Evolutionary conservation across 169 alveolate species (phyloP).

Genomic region (Plasmodium blacklocki): DNA sequence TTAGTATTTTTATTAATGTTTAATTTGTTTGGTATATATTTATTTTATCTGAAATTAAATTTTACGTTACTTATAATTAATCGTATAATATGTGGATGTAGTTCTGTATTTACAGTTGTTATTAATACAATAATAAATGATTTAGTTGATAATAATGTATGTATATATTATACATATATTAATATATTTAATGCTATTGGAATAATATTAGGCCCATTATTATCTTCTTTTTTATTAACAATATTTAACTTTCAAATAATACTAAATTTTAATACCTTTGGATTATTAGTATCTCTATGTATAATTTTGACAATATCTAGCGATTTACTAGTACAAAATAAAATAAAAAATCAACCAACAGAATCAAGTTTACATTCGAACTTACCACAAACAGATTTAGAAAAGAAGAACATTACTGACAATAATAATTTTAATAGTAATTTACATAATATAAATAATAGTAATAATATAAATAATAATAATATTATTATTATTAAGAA

Average conservation of each 20-base stretch:
- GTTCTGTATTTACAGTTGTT: slow-evolving; percentile 73
- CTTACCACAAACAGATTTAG: neutral
- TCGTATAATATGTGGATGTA: slow-evolving; percentile 75
- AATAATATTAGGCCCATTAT: slow-evolving; percentile 60
- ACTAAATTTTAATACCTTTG: slow-evolving; percentile 68
- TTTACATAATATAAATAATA: neutral
- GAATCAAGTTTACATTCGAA: no score
- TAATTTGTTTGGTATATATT: slow-evolving; percentile 70
- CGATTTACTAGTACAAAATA: slow-evolving; percentile 31
- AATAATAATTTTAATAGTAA: neutral
- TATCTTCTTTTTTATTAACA: slow-evolving; percentile 72
- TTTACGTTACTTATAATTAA: slow-evolving; percentile 46
- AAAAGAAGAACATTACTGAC: neutral
- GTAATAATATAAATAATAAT: neutral
- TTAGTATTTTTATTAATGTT: slow-evolving; percentile 52
- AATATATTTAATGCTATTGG: slow-evolving; percentile 76
- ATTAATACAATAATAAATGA: slow-evolving; percentile 74
- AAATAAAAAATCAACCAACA: neutral
- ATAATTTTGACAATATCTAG: slow-evolving; percentile 62
- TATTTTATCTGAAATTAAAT: slow-evolving; percentile 63
- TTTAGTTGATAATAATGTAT: slow-evolving; percentile 64
- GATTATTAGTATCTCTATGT: slow-evolving; percentile 47
- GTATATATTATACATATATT: slow-evolving; percentile 70
- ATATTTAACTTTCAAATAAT: slow-evolving; percentile 60
- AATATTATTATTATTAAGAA: neutral